Conservation (phyloP, 2,329 filamentous ascomycete genomes). For the Diplodia corticola region DNA sequence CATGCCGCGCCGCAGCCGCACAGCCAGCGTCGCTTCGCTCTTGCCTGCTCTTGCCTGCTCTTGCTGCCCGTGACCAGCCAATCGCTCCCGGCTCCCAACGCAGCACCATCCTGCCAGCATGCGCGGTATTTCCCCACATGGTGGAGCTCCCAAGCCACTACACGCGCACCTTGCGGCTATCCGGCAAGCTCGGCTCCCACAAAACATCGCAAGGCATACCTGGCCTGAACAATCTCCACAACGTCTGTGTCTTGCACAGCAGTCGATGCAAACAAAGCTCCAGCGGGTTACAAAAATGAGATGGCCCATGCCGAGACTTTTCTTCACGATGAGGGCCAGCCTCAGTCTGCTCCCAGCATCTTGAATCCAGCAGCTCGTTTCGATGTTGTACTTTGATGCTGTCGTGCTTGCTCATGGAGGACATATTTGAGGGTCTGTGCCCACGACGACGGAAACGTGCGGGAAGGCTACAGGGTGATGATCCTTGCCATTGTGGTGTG, state of each 20-base stretch:
- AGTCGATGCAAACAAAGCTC: not conserved
- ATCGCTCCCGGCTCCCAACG: slow-evolving; percentile 1
- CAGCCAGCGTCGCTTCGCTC: not conserved
- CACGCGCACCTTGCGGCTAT: slow-evolving; percentile 1
- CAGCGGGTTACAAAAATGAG: too few relatives aligned
- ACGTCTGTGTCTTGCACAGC: not conserved
- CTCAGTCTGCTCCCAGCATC: not conserved
- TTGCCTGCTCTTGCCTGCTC: too few relatives aligned
- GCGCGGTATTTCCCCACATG: slow-evolving; percentile 10
- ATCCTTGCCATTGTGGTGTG: not conserved
- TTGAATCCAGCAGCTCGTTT: not conserved
- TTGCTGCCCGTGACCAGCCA: not conserved
- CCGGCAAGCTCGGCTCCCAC: slow-evolving; percentile 1
- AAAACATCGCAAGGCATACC: not conserved
- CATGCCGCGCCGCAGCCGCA: not conserved
- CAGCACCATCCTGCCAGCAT: not conserved
- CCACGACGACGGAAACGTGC: not conserved
- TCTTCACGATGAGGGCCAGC: not conserved
- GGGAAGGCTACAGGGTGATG: not conserved
- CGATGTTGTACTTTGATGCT: not conserved
- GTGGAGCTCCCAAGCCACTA: slow-evolving; percentile 3
- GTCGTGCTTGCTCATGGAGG: not conserved
- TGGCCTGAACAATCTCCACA: not conserved
- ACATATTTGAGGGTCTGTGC: not conserved
- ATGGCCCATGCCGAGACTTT: not conserved